Evolutionary conservation across 2,329 filamentous ascomycete species (phyloP).

Genomic region (Neodidymelliopsis sp.): DNA sequence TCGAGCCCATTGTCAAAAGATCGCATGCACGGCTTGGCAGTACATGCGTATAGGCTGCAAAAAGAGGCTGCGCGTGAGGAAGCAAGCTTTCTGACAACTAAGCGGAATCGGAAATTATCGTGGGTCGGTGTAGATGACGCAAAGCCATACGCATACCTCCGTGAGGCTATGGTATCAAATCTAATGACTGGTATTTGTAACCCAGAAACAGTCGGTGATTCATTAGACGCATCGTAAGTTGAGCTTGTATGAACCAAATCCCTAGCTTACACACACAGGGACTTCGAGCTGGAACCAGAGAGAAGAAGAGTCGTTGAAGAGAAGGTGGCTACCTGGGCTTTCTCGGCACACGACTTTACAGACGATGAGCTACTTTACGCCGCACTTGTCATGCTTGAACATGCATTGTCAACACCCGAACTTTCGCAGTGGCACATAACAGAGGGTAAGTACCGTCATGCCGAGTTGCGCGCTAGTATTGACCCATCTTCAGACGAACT

Average conservation of each 20-base stretch:
- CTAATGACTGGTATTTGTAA: slow-evolving; percentile 91
- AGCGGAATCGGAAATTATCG: slow-evolving; percentile 81
- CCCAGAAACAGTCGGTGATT: slow-evolving; percentile 67
- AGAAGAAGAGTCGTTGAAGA: slow-evolving; percentile 71
- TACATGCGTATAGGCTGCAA: slow-evolving; percentile 84
- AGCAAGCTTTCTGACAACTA: slow-evolving; percentile 73
- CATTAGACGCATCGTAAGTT: slow-evolving; percentile 65
- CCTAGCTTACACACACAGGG: slow-evolving; percentile 50
- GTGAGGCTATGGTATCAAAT: slow-evolving; percentile 92
- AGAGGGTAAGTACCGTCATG: slow-evolving; percentile 66
- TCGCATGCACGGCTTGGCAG: slow-evolving; percentile 76
- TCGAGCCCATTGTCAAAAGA: slow-evolving; percentile 78
- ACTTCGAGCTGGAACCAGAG: slow-evolving; percentile 72
- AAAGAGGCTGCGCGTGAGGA: slow-evolving; percentile 79
- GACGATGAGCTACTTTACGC: slow-evolving; percentile 91
- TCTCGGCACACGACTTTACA: slow-evolving; percentile 86
- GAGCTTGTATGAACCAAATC: not conserved
- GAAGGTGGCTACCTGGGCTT: slow-evolving; percentile 81
- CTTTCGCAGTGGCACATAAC: slow-evolving; percentile 81
- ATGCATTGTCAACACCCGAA: slow-evolving; percentile 82
- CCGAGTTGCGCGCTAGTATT: slow-evolving; percentile 16
- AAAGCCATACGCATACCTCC: slow-evolving; percentile 85
- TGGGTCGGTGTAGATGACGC: slow-evolving; percentile 90
- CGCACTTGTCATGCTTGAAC: slow-evolving; percentile 87
- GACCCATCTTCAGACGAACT: slow-evolving; percentile 69